Evolutionary conservation across 2,329 filamentous ascomycete species (phyloP).

Genomic region (Trichophyton verrucosum): DNA sequence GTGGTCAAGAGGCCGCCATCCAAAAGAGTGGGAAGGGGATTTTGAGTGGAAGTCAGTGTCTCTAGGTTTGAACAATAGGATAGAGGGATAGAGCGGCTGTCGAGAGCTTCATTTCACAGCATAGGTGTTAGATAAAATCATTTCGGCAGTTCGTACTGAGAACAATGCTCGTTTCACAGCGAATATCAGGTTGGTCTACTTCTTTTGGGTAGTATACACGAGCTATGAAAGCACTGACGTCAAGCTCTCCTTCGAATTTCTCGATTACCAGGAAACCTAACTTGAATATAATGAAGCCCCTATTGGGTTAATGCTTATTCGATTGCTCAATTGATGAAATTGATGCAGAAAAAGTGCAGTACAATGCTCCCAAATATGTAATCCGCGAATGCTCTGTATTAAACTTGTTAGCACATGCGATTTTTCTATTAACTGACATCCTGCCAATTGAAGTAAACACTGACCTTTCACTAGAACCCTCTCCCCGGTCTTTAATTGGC

Average conservation of each 20-base stretch:
- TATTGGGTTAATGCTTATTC: neutral
- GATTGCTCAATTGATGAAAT: constrained; percentile 82
- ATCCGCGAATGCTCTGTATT: constrained; percentile 76
- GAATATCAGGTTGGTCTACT: neutral
- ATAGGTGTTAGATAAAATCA: neutral
- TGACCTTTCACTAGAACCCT: constrained; percentile 32
- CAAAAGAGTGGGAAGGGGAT: constrained; percentile 24
- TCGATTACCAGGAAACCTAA: neutral
- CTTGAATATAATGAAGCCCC: neutral
- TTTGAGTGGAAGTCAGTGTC: constrained; percentile 2
- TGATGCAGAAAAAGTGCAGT: constrained; percentile 97
- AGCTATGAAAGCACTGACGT: neutral
- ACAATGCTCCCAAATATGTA: constrained; percentile 90
- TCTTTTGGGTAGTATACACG: neutral
- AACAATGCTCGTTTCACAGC: neutral
- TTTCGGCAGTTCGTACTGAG: neutral
- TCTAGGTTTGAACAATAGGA: too few relatives aligned
- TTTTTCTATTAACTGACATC: neutral
- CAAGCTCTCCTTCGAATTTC: neutral
- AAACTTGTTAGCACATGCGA: neutral
- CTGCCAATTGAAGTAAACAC: neutral
- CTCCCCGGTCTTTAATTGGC: constrained; percentile 10
- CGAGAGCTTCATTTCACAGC: neutral
- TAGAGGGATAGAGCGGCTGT: neutral
- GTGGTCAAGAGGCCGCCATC: constrained; percentile 30